Evolutionary conservation across 2,329 filamentous ascomycete species (phyloP).

Genomic region (Fusarium annulatum): DNA sequence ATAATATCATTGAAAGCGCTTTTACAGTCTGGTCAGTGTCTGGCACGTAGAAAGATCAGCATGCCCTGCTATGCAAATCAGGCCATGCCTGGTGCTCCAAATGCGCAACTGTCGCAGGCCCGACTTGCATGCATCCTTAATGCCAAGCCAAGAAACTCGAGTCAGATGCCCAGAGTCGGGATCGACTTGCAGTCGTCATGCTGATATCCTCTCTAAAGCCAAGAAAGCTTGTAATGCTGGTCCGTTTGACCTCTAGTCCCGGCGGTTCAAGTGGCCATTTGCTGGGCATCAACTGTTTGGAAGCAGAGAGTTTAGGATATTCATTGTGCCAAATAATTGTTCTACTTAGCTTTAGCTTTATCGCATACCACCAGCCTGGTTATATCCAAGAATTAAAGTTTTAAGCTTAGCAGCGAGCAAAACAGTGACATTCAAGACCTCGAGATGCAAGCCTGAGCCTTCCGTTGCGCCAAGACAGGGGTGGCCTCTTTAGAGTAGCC

Average conservation of each 20-base stretch:
- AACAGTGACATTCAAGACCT: neutral
- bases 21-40: too few relatives aligned
- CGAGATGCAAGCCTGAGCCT: neutral
- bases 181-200: too few relatives aligned
- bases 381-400: neutral
- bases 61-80: neutral
- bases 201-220: neutral
- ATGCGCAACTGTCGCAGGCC: neutral
- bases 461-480: neutral
- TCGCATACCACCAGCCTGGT: neutral
- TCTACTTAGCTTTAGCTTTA: too few relatives aligned
- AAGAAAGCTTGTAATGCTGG: neutral
- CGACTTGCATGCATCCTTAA: too few relatives aligned
- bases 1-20: rapidly evolving
- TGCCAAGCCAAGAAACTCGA: too few relatives aligned
- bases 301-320: neutral
- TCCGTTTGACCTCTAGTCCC: too few relatives aligned
- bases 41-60: neutral
- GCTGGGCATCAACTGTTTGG: neutral
- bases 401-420: neutral
- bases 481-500: neutral
- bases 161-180: neutral
- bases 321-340: neutral
- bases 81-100: neutral
- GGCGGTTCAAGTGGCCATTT: neutral